Percentiles rank a stretch among this genome's conserved stretches.
Conservation (phyloP, 208 protist species). For the Trichomonas tenax region DNA sequence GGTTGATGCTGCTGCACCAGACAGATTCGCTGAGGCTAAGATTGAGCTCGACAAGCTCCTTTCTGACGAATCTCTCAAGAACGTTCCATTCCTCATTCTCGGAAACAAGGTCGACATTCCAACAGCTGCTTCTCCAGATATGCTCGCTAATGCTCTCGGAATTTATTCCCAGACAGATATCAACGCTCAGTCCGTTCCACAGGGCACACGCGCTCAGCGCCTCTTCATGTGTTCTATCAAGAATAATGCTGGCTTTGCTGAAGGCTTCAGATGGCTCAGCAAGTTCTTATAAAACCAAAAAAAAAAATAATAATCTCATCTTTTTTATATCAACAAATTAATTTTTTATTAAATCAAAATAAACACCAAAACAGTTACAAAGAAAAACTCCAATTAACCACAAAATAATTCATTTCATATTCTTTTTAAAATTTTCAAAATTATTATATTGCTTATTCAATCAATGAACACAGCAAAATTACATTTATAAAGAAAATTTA, state of each 20-base stretch:
- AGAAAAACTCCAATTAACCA: too few species aligned
- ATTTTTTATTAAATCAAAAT: too few species aligned
- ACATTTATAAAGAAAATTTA: too few species aligned
- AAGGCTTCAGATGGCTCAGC: slow-evolving; percentile 52
- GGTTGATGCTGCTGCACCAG: slow-evolving; percentile 78
- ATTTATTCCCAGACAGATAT: slow-evolving; percentile 65
- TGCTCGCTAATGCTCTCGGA: slow-evolving; percentile 69
- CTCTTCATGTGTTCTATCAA: slow-evolving; percentile 98
- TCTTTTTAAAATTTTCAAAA: too few species aligned
- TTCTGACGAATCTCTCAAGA: slow-evolving; percentile 51
- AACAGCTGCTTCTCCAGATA: slow-evolving; percentile 69
- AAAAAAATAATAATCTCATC: too few species aligned
- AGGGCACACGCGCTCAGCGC: slow-evolving; percentile 77
- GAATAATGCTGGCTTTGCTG: slow-evolving; percentile 82
- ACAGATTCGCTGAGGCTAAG: slow-evolving; percentile 81
- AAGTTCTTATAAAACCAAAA: slow-evolving; percentile 24
- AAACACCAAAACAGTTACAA: too few species aligned
- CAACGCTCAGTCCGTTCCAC: slow-evolving; percentile 45
- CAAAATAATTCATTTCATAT: too few species aligned
- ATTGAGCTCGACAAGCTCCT: slow-evolving; percentile 73
- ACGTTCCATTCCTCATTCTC: slow-evolving; percentile 92
- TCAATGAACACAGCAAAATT: too few species aligned
- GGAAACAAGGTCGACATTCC: slow-evolving; percentile 98
- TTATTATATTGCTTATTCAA: too few species aligned
- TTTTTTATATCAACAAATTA: too few species aligned